These are phyloP conservation scores for Gonium pectorale DNA, from an alignment of 139 green algal species.

Conservation along the genomic window DNA sequence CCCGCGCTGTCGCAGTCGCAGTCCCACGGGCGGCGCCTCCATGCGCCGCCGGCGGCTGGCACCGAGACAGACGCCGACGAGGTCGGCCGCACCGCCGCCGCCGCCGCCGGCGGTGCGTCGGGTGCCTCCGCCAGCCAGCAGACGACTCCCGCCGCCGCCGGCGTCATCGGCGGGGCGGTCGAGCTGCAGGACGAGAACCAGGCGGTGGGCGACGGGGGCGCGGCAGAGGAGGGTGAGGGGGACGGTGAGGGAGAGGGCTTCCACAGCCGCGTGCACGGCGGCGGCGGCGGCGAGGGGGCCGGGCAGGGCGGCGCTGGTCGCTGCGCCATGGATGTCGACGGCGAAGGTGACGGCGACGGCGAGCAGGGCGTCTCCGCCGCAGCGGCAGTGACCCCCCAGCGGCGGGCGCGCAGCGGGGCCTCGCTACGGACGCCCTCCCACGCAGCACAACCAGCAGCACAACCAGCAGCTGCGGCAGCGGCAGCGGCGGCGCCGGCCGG, in stretches of 20 bases:
- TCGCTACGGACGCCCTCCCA: too few species aligned
- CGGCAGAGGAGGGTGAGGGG: background rate
- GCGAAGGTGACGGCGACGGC: too few species aligned
- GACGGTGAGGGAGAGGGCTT: slow-evolving; percentile 13
- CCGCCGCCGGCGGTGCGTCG: background rate
- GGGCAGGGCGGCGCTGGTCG: background rate
- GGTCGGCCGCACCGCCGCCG: background rate
- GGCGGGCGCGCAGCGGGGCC: too few species aligned
- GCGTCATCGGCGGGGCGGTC: background rate
- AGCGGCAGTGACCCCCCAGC: too few species aligned
- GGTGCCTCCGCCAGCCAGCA: background rate
- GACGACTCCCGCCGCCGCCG: background rate
- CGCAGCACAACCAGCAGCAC: too few species aligned
- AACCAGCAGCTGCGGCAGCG: too few species aligned
- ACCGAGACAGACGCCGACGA: background rate
- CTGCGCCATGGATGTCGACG: background rate
- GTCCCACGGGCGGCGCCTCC: too few species aligned
- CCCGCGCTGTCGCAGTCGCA: too few species aligned
- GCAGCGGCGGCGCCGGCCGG: too few species aligned
- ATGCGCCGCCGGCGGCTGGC: too few species aligned
- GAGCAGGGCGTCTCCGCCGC: too few species aligned
- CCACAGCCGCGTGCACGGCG: background rate
- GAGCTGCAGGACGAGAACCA: slow-evolving; percentile 4
- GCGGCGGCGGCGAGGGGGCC: background rate
- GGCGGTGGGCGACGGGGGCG: background rate